Percentiles rank a stretch among this genome's conserved stretches.
Evolutionary conservation across 2,329 filamentous ascomycete genomes (phyloP).

Genomic region (Mollisiaceae sp.): DNA sequence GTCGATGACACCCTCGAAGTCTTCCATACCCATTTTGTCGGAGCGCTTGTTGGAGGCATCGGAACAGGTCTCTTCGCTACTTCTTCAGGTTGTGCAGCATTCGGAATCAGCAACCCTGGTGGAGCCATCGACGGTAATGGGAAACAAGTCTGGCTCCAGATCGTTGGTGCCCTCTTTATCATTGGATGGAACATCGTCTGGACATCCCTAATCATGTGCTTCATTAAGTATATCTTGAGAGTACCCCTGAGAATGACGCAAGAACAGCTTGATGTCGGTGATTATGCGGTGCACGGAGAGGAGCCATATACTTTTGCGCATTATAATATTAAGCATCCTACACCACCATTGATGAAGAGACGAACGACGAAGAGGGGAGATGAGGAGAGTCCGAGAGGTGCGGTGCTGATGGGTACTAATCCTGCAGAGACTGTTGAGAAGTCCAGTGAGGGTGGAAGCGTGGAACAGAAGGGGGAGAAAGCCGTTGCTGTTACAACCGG

Average conservation of each 20-base stretch:
- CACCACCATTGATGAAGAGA: constrained; percentile 14
- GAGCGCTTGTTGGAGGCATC: constrained; percentile 52
- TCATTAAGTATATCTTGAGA: constrained; percentile 55
- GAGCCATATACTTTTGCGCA: constrained; percentile 23
- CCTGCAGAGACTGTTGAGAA: constrained; percentile 1
- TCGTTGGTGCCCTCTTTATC: constrained; percentile 50
- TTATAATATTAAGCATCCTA: constrained; percentile 22
- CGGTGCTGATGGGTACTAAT: neutral
- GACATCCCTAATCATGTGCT: constrained; percentile 54
- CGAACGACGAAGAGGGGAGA: constrained; percentile 16
- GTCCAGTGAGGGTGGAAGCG: neutral
- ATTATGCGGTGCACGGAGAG: constrained; percentile 55
- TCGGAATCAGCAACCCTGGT: constrained; percentile 50
- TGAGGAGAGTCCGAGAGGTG: neutral
- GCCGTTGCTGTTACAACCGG: neutral
- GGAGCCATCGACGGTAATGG: constrained; percentile 57
- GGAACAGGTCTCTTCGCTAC: constrained; percentile 53
- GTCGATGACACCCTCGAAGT: constrained; percentile 59
- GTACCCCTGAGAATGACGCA: constrained; percentile 54
- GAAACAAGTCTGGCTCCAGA: constrained; percentile 45
- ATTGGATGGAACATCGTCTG: constrained; percentile 57
- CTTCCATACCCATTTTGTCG: constrained; percentile 55
- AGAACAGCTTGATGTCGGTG: constrained; percentile 51
- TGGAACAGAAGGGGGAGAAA: neutral
- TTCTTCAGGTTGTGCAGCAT: constrained; percentile 51